Evolutionary conservation across 2,329 filamentous ascomycete genomes (phyloP), one percentile per base, ranked within the genome.

Genomic region (Fusarium multiceps): DNA sequence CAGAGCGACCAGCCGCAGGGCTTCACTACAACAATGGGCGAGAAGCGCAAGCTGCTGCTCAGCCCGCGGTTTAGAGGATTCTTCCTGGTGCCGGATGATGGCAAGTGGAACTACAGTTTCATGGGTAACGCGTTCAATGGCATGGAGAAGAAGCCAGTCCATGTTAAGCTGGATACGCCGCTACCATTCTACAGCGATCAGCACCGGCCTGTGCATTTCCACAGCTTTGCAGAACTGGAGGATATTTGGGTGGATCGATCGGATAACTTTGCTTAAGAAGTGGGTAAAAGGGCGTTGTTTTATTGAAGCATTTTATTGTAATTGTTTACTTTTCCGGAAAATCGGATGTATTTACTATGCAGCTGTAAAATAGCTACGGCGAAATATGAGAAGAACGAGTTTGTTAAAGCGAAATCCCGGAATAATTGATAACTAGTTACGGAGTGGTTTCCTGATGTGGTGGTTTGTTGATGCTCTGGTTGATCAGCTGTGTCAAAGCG

Each of bases 41-140:
- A 97, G 81, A 98, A 98, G 84, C 94, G 93, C 74, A 97, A 99
- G 83, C 84, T 99, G 58, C 84, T 99, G 28, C 88, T 99, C 55
- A 97, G 93, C 71, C 95, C 98, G 75, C 93, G 94, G 80, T 97
- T 98, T 79, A 89, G 92, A 73, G 97, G 96, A 28, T 98, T 94
- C 84, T 99, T 99, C 89, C 84, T 99, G 58, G 94, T 98, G 23
- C 96, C 96, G 0, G 94, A 98, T 77, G 91, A 91, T 57, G 90
- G 90, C 68, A 87, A 92, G 66, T 99, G 96, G 96, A 99, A 99
- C 82, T 99, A 98, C 84, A 96, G 92, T 80, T 99, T 99, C 86
- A 93, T 98, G 90, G 96, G 96, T 58, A 93, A 90, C 71, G 90
- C 90, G 1, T 99, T 98, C 78, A 90, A 91, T 16, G 90, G 90